Conservation (phyloP, 352 stramenopile genomes). For the Peronospora belbahrii region DNA sequence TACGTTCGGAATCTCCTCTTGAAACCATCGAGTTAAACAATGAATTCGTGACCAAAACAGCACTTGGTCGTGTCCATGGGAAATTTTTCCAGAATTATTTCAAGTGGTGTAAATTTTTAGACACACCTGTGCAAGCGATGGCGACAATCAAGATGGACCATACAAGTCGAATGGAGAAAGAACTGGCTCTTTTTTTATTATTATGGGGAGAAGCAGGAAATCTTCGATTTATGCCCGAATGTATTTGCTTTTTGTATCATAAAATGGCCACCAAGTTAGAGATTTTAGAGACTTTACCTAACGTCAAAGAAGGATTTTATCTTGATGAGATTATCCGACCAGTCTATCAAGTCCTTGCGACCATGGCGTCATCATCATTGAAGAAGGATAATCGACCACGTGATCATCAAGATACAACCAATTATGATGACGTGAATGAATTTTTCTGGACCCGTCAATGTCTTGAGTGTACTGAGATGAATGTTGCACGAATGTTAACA, state of each 20-base stretch:
- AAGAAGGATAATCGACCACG: conserved; percentile 35
- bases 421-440: conserved; percentile 88
- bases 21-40: conserved; percentile 40
- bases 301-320: conserved; percentile 52
- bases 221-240: conserved; percentile 85
- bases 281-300: conserved; percentile 43
- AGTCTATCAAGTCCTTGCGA: conserved; percentile 68
- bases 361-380: conserved; percentile 51
- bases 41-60: conserved; percentile 42
- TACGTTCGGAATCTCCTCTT: conserved; percentile 33
- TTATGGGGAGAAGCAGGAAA: conserved; percentile 83
- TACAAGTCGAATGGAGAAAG: conserved; percentile 50
- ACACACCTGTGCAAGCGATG: conserved; percentile 82
- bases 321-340: conserved; percentile 61
- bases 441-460: conserved; percentile 77
- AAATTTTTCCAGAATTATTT: conserved; percentile 90
- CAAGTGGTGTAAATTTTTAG: conserved; percentile 92
- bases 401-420: conserved; percentile 78
- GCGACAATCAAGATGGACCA: too few relatives aligned
- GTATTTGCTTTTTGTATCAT: conserved; percentile 85
- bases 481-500: conserved; percentile 51
- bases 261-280: conserved; percentile 58
- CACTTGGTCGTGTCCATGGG: conserved; percentile 49
- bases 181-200: conserved; percentile 73
- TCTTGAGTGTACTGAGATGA: conserved; percentile 61